Percentiles rank a stretch among this genome's conserved stretches.
These are phyloP conservation scores for Berberis thunbergii DNA, from an alignment of 164 flowering plant genomes.

Conservation along the genomic window DNA sequence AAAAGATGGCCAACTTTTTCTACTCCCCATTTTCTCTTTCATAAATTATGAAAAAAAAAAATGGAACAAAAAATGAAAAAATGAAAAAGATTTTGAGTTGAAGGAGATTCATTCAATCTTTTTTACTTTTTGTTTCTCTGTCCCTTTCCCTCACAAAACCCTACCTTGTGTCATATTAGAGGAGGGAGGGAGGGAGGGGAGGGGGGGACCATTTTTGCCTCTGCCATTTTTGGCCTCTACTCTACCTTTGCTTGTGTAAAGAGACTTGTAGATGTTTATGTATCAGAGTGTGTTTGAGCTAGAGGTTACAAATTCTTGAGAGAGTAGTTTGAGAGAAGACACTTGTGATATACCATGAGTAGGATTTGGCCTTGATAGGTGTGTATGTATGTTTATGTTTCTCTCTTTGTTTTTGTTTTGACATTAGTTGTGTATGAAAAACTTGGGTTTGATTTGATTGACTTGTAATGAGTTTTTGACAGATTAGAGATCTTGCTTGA, in stretches of 20 bases:
- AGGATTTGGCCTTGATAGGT: no score
- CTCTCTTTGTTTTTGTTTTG: no score
- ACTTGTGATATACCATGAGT: neutral
- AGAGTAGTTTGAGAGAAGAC: no score
- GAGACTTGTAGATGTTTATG: constrained; percentile 23
- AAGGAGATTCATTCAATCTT: constrained; percentile 13
- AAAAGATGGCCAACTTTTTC: constrained; percentile 19
- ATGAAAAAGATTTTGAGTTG: constrained; percentile 23
- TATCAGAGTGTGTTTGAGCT: constrained; percentile 16
- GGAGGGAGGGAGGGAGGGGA: constrained; percentile 6
- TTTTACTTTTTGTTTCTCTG: constrained; percentile 2
- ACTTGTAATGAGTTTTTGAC: no score
- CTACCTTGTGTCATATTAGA: no score
- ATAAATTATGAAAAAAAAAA: constrained; percentile 4
- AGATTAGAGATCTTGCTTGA: no score
- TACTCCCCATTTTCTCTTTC: constrained; percentile 5
- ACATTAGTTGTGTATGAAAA: no score
- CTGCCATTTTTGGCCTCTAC: constrained; percentile 17
- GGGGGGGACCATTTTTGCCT: constrained; percentile 32
- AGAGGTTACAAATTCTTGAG: constrained; percentile 10
- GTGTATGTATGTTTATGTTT: no score
- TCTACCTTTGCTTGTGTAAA: constrained; percentile 14
- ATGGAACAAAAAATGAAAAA: neutral
- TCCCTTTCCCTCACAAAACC: constrained; percentile 12
- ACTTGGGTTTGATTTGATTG: no score